phyloP scores from a whole-genome alignment of 495 filamentous ascomycete species.

The Usnea hakonensis region DNA sequence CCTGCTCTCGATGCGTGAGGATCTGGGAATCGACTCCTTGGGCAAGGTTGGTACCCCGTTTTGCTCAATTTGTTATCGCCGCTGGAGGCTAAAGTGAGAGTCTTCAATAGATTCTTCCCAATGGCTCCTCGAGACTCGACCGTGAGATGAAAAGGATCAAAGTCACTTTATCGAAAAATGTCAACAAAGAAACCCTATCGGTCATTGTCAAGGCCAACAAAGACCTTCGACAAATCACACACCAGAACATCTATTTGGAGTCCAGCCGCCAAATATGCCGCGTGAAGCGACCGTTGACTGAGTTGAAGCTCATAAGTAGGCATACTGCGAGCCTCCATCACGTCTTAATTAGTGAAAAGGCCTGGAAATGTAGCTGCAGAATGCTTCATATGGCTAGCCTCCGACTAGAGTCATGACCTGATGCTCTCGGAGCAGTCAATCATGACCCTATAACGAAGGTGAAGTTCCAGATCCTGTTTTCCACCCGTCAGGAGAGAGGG shows the following conservation, averaged over 20 bases:
- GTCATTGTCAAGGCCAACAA: constrained; percentile 24
- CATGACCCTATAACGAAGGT: neutral
- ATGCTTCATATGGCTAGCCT: constrained; percentile 22
- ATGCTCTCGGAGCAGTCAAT: neutral
- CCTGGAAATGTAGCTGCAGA: constrained; percentile 26
- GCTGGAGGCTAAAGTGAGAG: neutral
- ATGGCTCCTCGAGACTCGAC: constrained; percentile 14
- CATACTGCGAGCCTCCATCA: constrained; percentile 20
- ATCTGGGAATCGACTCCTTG: constrained; percentile 18
- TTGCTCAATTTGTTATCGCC: neutral
- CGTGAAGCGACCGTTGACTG: neutral
- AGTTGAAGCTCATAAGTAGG: constrained; percentile 14
- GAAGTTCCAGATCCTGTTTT: constrained; percentile 7
- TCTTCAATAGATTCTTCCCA: constrained; percentile 1
- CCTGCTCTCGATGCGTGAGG: neutral
- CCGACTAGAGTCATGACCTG: constrained; percentile 18
- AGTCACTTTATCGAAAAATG: constrained; percentile 21
- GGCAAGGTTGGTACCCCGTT: constrained; percentile 13
- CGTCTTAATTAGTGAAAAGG: constrained; percentile 19
- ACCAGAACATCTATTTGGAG: constrained; percentile 19
- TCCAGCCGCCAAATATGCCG: constrained; percentile 12
- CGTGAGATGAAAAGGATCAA: constrained; percentile 22
- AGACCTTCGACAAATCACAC: constrained; percentile 16
- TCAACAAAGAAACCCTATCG: constrained; percentile 22
- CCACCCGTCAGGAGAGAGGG: neutral